Percentiles rank a stretch among this genome's conserved stretches.
phyloP scores from a whole-genome alignment of 169 alveolate genomes.

The Plasmodium malariae region DNA sequence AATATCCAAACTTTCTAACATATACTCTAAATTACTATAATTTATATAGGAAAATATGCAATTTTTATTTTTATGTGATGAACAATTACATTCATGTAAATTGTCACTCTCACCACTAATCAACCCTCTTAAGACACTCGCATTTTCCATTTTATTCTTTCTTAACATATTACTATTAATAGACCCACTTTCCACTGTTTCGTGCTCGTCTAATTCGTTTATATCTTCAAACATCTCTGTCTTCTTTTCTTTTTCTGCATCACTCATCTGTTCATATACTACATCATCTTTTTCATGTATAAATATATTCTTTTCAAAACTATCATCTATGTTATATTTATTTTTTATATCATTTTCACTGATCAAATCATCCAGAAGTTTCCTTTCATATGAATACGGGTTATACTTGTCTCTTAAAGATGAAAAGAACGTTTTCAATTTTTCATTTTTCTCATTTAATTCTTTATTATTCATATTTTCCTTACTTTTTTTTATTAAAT shows the following conservation, averaged over 20 bases:
- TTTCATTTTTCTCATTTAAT: slow-evolving; percentile 30
- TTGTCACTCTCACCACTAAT: slow-evolving; percentile 37
- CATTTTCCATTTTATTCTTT: slow-evolving; percentile 37
- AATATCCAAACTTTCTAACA: slow-evolving; percentile 44
- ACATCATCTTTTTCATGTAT: neutral
- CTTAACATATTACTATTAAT: slow-evolving; percentile 38
- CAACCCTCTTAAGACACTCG: slow-evolving; percentile 31
- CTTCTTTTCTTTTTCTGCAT: slow-evolving; percentile 61
- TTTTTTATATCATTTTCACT: slow-evolving; percentile 53
- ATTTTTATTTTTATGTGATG: slow-evolving; percentile 29
- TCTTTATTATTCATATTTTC: slow-evolving; percentile 7
- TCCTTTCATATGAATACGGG: slow-evolving; percentile 64
- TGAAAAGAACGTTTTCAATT: slow-evolving; percentile 10
- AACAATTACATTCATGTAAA: slow-evolving; percentile 60
- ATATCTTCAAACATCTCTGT: slow-evolving; percentile 68
- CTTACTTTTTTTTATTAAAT: slow-evolving; percentile 41
- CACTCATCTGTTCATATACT: slow-evolving; percentile 36
- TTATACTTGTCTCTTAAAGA: slow-evolving; percentile 40
- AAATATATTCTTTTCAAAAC: slow-evolving; percentile 28
- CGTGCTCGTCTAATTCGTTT: slow-evolving; percentile 59
- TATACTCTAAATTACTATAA: slow-evolving; percentile 61
- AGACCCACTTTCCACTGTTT: slow-evolving; percentile 43
- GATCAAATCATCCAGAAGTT: slow-evolving; percentile 34
- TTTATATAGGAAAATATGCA: slow-evolving; percentile 48
- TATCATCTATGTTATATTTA: slow-evolving; percentile 58